These are phyloP conservation scores for Didymella segeticola DNA, from an alignment of 2,329 filamentous ascomycete genomes.

Conservation along the genomic window DNA sequence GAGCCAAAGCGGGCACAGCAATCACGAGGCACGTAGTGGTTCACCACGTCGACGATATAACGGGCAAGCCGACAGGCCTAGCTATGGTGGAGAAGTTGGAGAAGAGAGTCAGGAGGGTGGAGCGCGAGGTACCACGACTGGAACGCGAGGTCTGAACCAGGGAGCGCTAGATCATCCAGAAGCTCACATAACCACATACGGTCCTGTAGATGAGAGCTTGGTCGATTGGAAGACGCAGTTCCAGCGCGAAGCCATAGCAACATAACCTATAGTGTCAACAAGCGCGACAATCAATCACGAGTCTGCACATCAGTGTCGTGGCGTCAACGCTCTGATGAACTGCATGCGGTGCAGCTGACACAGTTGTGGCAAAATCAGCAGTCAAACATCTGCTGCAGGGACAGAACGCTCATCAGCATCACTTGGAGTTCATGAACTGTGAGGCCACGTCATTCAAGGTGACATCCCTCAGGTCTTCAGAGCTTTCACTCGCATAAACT, in stretches of 20 bases:
- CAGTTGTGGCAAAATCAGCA: no score
- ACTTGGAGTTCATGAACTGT: no score
- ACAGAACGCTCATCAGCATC: no score
- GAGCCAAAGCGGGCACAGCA: neutral
- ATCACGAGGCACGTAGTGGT: conserved; percentile 9
- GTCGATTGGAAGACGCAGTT: conserved; percentile 11
- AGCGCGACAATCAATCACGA: neutral
- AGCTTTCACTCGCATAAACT: no score
- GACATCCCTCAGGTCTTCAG: no score
- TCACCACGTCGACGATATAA: conserved; percentile 12
- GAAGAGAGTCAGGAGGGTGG: conserved; percentile 1
- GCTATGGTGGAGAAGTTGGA: conserved; percentile 6
- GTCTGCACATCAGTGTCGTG: neutral
- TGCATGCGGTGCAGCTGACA: no score
- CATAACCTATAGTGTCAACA: neutral
- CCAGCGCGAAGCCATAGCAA: conserved; percentile 4
- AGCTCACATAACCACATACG: neutral
- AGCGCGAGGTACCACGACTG: neutral
- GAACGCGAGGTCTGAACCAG: neutral
- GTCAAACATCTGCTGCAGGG: no score
- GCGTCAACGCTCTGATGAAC: neutral
- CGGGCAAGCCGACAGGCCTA: conserved; percentile 7
- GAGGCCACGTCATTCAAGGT: no score
- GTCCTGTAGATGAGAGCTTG: neutral
- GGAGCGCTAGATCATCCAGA: neutral